Evolutionary conservation across 371 early-diverging fungal species (phyloP), one percentile per base, ranked within the genome.

Genomic region (Mortierella sp.): DNA sequence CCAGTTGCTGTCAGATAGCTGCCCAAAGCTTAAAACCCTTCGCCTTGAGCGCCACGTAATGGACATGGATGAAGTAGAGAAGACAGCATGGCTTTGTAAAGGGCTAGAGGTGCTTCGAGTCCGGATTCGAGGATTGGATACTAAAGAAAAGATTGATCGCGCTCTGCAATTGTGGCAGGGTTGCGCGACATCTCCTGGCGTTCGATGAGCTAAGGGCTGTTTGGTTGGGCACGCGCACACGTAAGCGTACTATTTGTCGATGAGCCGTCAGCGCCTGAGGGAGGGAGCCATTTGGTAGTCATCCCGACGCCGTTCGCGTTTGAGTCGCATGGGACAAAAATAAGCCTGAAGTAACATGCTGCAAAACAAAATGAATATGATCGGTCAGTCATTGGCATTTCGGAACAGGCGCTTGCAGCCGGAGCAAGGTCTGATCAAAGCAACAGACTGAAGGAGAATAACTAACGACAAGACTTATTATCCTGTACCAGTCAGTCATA

Each of bases 211-310:
- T 64, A 50, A 31, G 19, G 2, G 15, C 19, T 8, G 51, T 64
- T 7, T 64, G 64, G 64, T 50, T 64, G 30, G 64, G 64, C 21
- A 59, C 60, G 27, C 60, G 50, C 31, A 59, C 60, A 30, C 43
- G 43, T 17, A 34, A 5, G 11, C 5, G 5, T 34, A 7, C 34
- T 11, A 34, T 11, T 34, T 5, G 34, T 34, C 7, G 7, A 34
- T 34, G 34, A 34, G 34, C n/a, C n/a, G n/a, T n/a, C n/a, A n/a
- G n/a, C n/a, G n/a, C n/a, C n/a, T n/a, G n/a, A n/a, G n/a, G n/a
- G n/a, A n/a, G n/a, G n/a, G n/a, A n/a, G n/a, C n/a, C n/a, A n/a
- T n/a, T n/a, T n/a, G n/a, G n/a, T n/a, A n/a, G n/a, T n/a, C n/a
- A n/a, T n/a, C n/a, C n/a, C n/a, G n/a, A n/a, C n/a, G n/a, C n/a